Percentiles rank a stretch among this genome's conserved stretches.
phyloP scores from a whole-genome alignment of 257 asterid genomes.

The Haberlea rhodopensis region DNA sequence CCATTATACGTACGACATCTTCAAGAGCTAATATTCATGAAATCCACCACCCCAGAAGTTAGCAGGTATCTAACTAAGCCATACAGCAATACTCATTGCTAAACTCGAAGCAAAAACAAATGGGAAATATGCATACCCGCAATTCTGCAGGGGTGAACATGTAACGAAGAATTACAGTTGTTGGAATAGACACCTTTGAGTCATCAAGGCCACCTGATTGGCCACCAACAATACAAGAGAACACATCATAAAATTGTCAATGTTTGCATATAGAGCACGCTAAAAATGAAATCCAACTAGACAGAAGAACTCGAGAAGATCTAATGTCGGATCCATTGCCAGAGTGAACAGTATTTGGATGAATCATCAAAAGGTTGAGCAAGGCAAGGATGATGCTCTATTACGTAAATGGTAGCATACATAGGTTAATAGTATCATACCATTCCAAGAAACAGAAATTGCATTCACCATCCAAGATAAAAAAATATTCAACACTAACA shows the following conservation, averaged over 20 bases:
- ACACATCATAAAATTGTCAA: conserved; percentile 8
- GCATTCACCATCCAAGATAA: conserved; percentile 15
- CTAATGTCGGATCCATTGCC: not conserved
- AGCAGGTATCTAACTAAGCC: not conserved
- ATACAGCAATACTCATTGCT: not conserved
- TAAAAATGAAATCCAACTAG: not conserved
- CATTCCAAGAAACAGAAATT: conserved; percentile 5
- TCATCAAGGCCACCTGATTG: conserved; percentile 93
- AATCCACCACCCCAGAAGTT: not conserved
- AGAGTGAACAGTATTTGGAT: not conserved
- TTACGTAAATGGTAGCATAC: too few relatives aligned
- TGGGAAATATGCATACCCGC: conserved; percentile 50
- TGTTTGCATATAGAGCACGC: not conserved
- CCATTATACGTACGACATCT: not conserved
- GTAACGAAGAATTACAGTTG: conserved; percentile 76
- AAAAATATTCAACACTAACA: not conserved
- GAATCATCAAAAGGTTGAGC: conserved; percentile 6
- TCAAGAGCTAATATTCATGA: not conserved
- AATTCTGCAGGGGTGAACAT: conserved; percentile 91
- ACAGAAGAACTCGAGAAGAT: conserved; percentile 10
- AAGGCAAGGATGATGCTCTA: not conserved
- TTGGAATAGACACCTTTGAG: conserved; percentile 68
- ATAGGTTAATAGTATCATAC: conserved; percentile 13
- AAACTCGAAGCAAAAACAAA: conserved; percentile 10
- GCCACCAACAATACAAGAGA: conserved; percentile 26